phyloP scores from a whole-genome alignment of 768 basidiomycete species.

The Mycena rebaudengoi region DNA sequence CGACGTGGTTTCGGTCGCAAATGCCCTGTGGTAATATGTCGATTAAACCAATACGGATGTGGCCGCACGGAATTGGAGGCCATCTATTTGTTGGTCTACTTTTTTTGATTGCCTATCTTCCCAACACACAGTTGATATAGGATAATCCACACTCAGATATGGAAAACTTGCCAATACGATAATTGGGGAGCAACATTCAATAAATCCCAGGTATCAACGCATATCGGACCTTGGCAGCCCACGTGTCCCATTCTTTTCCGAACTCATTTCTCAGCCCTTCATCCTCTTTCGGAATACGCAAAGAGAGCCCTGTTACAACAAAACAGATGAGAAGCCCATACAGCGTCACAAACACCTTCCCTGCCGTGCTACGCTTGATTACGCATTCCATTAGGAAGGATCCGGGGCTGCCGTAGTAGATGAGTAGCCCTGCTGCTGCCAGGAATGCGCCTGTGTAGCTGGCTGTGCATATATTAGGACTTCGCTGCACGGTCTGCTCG shows the following conservation, averaged over 20 bases:
- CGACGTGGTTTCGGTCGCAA: constrained; percentile 76
- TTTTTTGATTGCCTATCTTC: too few species aligned
- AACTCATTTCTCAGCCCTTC: constrained; percentile 38
- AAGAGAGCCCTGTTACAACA: constrained; percentile 21
- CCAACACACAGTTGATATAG: background rate
- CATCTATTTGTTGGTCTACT: too few species aligned
- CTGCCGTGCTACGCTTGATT: constrained; percentile 36
- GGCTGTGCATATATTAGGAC: constrained; percentile 48
- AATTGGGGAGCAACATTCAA: constrained; percentile 16
- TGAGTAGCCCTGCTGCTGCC: constrained; percentile 36
- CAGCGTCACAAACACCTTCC: constrained; percentile 16
- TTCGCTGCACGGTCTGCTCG: constrained; percentile 39
- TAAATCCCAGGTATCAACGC: constrained; percentile 42
- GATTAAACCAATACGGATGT: background rate
- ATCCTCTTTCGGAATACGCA: constrained; percentile 42
- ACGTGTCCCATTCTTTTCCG: constrained; percentile 42
- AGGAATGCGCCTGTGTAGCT: constrained; percentile 40
- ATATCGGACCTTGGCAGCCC: constrained; percentile 37
- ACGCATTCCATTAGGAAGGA: constrained; percentile 42
- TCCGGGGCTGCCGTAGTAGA: constrained; percentile 39
- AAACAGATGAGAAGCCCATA: constrained; percentile 21
- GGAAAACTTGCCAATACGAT: background rate
- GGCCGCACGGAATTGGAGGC: too few species aligned
- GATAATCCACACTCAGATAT: background rate
- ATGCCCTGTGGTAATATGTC: constrained; percentile 58